Base-by-base conservation (phyloP, 129 eudicot genomes). In the Lactuca saligna region DNA sequence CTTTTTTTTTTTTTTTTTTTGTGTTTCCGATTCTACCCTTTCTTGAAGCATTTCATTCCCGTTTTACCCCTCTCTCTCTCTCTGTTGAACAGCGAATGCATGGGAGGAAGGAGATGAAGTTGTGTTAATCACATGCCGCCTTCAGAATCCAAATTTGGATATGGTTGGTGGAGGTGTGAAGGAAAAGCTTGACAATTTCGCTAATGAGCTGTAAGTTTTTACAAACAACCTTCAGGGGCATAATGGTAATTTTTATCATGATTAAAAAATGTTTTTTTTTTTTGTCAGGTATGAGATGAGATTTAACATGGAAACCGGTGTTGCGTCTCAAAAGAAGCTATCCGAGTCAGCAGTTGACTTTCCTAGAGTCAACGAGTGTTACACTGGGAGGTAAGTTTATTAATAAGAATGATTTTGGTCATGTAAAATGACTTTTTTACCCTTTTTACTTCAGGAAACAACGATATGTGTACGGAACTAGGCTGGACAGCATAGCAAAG, bases 81-180 rank as follows among this genome's bases (percentile, higher is more conserved):
- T 48, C 78, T 38, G 0, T 25, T 55, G 55, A 34, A 49, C 84
- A 89, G 99, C 97, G 54, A 94, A 94, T 82, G 97, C 99, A 54
- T 94, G 99, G 99, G 99, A 94, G 75, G 96, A 94, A 75, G 99
- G 97, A 57, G 99, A 94, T 42, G 99, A 94, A 78, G 89, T 94
- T 76, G 93, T 94, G 71, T 68, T 94, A 54, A 82, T 89, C 42
- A 85, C 99, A 57, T 94, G 97, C 38, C 97, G 97, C 71, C 65
- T 87, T 68, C 75, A 81, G 54, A 87, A 89, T 74, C 93, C 88
- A 13, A 87, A 89, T 68, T 72, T 94, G 68, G 96, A 89, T 62
- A 78, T 79, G 96, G 84, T 83, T 35, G 84, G 73, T 38, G 93
- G 93, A 48, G 61, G 20, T 37, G 80, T 68, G 8, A 74, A 83